These are phyloP conservation scores for Trichoderma hamatum DNA, from an alignment of 2,329 filamentous ascomycete species.

Conservation along the genomic window DNA sequence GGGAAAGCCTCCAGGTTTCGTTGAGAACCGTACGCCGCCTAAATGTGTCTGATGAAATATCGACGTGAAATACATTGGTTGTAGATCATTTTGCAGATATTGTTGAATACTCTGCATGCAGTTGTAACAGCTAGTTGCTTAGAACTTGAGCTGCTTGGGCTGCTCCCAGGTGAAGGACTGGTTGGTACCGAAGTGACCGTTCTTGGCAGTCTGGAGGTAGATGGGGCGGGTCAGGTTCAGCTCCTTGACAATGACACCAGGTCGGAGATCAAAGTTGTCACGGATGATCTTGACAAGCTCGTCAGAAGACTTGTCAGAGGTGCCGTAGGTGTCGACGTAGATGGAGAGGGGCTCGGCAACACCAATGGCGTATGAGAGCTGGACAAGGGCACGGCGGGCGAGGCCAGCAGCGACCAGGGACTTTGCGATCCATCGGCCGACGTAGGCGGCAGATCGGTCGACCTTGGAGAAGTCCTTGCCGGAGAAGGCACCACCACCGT, in stretches of 20 bases:
- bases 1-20: constrained; percentile 45
- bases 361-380: constrained; percentile 99
- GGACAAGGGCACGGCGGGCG: constrained; percentile 88
- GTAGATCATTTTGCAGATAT: constrained; percentile 39
- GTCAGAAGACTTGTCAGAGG: constrained; percentile 82
- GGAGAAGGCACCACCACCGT: constrained; percentile 99
- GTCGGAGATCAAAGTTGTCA: constrained; percentile 96
- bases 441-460: constrained; percentile 96
- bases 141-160: constrained; percentile 92
- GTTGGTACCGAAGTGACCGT: constrained; percentile 97
- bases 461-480: constrained; percentile 99
- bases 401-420: constrained; percentile 89
- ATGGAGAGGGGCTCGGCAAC: constrained; percentile 96
- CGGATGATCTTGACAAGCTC: constrained; percentile 95
- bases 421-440: constrained; percentile 98
- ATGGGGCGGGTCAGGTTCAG: constrained; percentile 94
- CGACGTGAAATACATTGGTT: constrained; percentile 43
- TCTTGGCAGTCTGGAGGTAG: constrained; percentile 98
- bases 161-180: constrained; percentile 98
- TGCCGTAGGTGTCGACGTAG: constrained; percentile 97
- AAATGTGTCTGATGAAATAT: constrained; percentile 43
- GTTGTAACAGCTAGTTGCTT: constrained; percentile 47
- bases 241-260: constrained; percentile 98
- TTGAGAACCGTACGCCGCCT: constrained; percentile 52
- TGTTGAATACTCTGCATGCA: constrained; percentile 47